phyloP scores from a whole-genome alignment of 2,329 filamentous ascomycete genomes.

The Dactylellina parvicollis region DNA sequence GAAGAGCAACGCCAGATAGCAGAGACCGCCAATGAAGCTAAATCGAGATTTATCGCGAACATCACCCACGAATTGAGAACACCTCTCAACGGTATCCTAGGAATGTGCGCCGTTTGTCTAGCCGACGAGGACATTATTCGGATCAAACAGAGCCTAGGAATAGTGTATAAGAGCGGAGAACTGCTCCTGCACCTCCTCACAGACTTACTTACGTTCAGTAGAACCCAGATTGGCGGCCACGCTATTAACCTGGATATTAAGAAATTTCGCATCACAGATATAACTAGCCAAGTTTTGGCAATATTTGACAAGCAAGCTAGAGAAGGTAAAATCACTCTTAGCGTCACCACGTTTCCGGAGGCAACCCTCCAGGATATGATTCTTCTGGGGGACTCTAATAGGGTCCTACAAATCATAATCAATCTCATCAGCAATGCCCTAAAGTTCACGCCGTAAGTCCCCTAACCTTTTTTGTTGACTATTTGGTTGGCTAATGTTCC shows the following conservation, averaged over 20 bases:
- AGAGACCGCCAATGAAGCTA: slow-evolving; percentile 89
- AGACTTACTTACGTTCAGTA: slow-evolving; percentile 90
- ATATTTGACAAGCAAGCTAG: slow-evolving; percentile 91
- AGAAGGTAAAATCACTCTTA: slow-evolving; percentile 78
- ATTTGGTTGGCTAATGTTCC: not conserved
- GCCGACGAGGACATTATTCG: slow-evolving; percentile 83
- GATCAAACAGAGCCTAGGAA: slow-evolving; percentile 83
- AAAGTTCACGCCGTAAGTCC: slow-evolving; percentile 78
- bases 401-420: slow-evolving; percentile 89
- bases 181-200: slow-evolving; percentile 85
- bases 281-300: slow-evolving; percentile 80
- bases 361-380: slow-evolving; percentile 78
- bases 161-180: slow-evolving; percentile 88
- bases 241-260: slow-evolving; percentile 78
- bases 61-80: slow-evolving; percentile 91
- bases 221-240: slow-evolving; percentile 84
- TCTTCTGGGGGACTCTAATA: slow-evolving; percentile 89
- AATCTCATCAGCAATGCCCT: slow-evolving; percentile 91
- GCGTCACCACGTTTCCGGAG: slow-evolving; percentile 69
- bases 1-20: slow-evolving; percentile 72
- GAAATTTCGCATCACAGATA: slow-evolving; percentile 83
- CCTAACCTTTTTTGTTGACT: not conserved
- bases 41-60: slow-evolving; percentile 98
- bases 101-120: slow-evolving; percentile 93
- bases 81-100: slow-evolving; percentile 92